Evolutionary conservation across 1,139 yeast species (phyloP).

Genomic region (Saccharomyces hybrid): DNA sequence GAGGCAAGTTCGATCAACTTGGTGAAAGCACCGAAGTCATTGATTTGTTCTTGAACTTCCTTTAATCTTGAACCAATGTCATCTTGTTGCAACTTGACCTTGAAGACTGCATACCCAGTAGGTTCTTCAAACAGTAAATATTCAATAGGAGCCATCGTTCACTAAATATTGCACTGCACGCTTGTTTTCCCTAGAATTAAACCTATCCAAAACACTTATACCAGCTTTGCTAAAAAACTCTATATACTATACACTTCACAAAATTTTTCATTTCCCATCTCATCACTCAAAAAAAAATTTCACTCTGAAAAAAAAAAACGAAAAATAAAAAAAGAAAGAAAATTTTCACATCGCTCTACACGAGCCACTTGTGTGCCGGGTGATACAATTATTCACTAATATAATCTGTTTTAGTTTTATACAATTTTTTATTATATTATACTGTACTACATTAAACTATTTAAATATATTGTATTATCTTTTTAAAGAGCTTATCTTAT

Average conservation of each 20-base stretch:
- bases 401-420: no score
- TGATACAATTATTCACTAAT: background rate
- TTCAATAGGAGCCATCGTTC: slow-evolving; percentile 57
- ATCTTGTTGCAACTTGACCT: slow-evolving; percentile 90
- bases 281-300: slow-evolving; percentile 12
- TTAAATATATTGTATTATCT: background rate
- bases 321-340: slow-evolving; percentile 3
- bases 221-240: background rate
- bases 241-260: background rate
- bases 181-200: background rate
- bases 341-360: slow-evolving; percentile 4
- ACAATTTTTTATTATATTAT: no score
- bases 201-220: background rate
- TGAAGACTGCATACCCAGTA: slow-evolving; percentile 95
- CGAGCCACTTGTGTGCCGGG: background rate
- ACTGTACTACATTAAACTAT: background rate
- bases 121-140: slow-evolving; percentile 96
- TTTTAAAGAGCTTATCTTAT: background rate
- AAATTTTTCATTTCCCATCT: slow-evolving; percentile 10
- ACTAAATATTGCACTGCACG: background rate
- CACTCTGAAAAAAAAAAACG: background rate
- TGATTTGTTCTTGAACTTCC: slow-evolving; percentile 90
- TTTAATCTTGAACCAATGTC: slow-evolving; percentile 83
- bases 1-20: slow-evolving; percentile 89
- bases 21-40: slow-evolving; percentile 81